Evolutionary conservation across 768 basidiomycete species (phyloP).

Genomic region (Mycena amicta): DNA sequence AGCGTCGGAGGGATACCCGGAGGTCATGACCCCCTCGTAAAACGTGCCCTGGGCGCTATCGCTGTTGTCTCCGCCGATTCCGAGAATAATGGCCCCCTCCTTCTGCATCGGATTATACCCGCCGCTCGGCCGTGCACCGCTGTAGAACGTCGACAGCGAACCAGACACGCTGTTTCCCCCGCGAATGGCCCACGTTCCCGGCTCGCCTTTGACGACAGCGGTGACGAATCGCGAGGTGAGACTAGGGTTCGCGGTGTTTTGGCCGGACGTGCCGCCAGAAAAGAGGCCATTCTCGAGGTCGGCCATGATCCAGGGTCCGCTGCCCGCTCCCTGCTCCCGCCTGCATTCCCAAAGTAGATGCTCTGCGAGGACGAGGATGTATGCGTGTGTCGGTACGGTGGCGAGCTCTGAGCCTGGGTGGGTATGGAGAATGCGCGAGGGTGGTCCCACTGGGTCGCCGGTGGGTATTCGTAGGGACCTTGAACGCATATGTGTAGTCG

Average conservation of each 20-base stretch:
- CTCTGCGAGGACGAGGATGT: no score
- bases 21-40: constrained; percentile 18
- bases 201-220: constrained; percentile 13
- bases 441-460: no score
- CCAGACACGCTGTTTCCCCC: constrained; percentile 11
- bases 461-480: no score
- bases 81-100: constrained; percentile 6
- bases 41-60: constrained; percentile 11
- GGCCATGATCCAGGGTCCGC: constrained; percentile 7
- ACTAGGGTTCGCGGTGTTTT: constrained; percentile 1
- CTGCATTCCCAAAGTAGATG: constrained; percentile 9
- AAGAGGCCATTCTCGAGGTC: constrained; percentile 15
- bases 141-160: constrained; percentile 7
- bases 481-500: no score
- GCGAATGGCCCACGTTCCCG: neutral
- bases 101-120: constrained; percentile 14
- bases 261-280: neutral
- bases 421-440: no score
- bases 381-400: no score
- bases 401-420: no score
- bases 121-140: constrained; percentile 2
- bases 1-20: constrained; percentile 3
- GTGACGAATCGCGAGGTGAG: constrained; percentile 6
- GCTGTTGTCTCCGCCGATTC: constrained; percentile 19
- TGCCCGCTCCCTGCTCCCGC: neutral